Evolutionary conservation across 805 yeast species (phyloP).

Genomic region (Ogataea polymorpha): DNA sequence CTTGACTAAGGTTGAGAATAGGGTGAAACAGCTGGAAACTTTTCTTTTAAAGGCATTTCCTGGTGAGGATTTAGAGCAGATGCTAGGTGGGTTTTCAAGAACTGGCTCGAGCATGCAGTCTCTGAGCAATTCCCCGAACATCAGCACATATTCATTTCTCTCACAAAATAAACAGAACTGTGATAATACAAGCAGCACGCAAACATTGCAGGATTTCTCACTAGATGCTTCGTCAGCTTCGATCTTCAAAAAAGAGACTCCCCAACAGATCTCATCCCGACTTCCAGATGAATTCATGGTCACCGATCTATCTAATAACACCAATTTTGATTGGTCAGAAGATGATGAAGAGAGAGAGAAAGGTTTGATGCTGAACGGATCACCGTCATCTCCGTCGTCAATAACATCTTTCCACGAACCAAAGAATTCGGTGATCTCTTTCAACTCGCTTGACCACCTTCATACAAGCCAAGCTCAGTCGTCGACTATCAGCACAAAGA

Average conservation of each 20-base stretch:
- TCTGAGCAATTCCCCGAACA: constrained; percentile 16
- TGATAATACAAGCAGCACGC: not conserved
- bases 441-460: constrained; percentile 15
- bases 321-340: constrained; percentile 61
- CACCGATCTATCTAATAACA: constrained; percentile 28
- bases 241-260: not conserved
- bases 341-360: constrained; percentile 38
- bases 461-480: constrained; percentile 5
- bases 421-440: constrained; percentile 17
- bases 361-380: constrained; percentile 8
- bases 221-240: not conserved
- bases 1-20: constrained; percentile 69
- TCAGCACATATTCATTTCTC: constrained; percentile 6
- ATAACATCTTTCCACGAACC: constrained; percentile 13
- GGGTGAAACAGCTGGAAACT: constrained; percentile 45
- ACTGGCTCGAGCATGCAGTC: constrained; percentile 14
- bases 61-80: constrained; percentile 42
- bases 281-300: constrained; percentile 28
- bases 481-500: constrained; percentile 13
- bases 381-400: constrained; percentile 18
- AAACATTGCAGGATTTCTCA: not conserved
- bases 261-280: constrained; percentile 18
- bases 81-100: constrained; percentile 20
- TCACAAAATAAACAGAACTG: not conserved
- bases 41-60: constrained; percentile 43